phyloP scores from a whole-genome alignment of 2,329 filamentous ascomycete genomes.

The Metarhizium anisopliae region DNA sequence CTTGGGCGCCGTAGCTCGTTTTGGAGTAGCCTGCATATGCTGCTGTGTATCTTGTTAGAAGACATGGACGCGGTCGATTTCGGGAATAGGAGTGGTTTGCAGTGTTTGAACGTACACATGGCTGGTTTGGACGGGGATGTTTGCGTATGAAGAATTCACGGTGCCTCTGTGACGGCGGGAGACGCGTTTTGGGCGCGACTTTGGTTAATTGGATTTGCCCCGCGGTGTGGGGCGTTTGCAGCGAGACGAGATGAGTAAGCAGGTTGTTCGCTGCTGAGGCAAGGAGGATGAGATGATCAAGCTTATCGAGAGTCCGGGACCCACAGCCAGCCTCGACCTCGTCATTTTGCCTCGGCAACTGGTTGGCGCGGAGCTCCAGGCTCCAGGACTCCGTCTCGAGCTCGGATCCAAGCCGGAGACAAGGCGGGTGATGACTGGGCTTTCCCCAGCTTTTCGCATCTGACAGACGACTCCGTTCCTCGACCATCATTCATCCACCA shows the following conservation, averaged over 20 bases:
- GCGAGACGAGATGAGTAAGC: background rate
- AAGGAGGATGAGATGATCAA: too few species aligned
- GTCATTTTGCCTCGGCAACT: too few species aligned
- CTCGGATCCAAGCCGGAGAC: too few species aligned
- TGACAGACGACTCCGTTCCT: background rate
- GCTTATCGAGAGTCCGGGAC: too few species aligned
- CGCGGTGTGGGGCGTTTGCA: background rate
- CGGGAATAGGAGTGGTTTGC: too few species aligned
- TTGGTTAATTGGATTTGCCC: constrained; percentile 2
- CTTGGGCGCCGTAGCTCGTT: constrained; percentile 41
- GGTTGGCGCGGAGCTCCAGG: too few species aligned
- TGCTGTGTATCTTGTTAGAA: constrained; percentile 22
- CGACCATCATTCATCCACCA: background rate
- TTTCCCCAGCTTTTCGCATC: too few species aligned
- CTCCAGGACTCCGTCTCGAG: too few species aligned
- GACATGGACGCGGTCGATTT: background rate
- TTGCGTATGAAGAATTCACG: background rate
- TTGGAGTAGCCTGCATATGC: constrained; percentile 41
- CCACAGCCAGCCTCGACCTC: too few species aligned
- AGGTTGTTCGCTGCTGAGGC: background rate
- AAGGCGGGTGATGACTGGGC: too few species aligned
- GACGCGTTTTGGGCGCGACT: constrained; percentile 11
- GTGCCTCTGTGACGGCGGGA: constrained; percentile 1
- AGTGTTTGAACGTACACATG: constrained; percentile 23
- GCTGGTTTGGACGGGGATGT: constrained; percentile 7